Evolutionary conservation across 2,329 filamentous ascomycete genomes (phyloP).

Genomic region (Reticulascus tulasneorum): DNA sequence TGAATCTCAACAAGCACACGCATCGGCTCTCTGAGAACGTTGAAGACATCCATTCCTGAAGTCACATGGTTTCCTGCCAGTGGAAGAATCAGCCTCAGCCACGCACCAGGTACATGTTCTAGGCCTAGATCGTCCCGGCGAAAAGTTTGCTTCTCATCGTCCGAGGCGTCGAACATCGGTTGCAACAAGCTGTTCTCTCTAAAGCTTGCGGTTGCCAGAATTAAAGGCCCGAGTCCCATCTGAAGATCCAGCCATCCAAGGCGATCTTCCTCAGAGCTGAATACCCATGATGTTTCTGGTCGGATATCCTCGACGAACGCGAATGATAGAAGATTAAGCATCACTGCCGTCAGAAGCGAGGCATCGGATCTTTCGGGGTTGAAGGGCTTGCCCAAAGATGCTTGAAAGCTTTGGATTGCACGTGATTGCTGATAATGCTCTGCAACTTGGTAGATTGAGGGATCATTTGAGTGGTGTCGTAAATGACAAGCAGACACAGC

Average conservation of each 20-base stretch:
- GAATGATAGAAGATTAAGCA: conserved; percentile 20
- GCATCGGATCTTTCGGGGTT: conserved; percentile 17
- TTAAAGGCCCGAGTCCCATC: conserved; percentile 18
- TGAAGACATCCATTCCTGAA: conserved; percentile 9
- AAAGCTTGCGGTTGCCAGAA: conserved; percentile 15
- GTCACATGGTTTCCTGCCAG: no score
- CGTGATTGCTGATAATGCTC: conserved; percentile 19
- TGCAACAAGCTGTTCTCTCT: conserved; percentile 15
- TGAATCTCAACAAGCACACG: conserved; percentile 8
- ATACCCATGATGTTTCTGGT: conserved; percentile 17
- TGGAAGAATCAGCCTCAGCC: conserved; percentile 12
- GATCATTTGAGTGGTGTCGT: conserved; percentile 9
- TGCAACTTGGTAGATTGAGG: conserved; percentile 12
- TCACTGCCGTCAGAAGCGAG: conserved; percentile 18
- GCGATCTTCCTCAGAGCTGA: conserved; percentile 9
- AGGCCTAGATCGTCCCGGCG: conserved; percentile 8
- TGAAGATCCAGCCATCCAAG: conserved; percentile 20
- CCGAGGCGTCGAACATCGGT: conserved; percentile 11
- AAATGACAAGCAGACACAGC: conserved; percentile 20
- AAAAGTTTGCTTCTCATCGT: conserved; percentile 11
- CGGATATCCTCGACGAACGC: conserved; percentile 10
- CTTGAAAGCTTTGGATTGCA: conserved; percentile 17
- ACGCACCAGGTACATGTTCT: conserved; percentile 13
- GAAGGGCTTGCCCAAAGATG: conserved; percentile 14
- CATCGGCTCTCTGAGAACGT: conserved; percentile 10